Evolutionary conservation across 75 land plant genomes (phyloP).

Genomic region (Pinus albicaulis): DNA sequence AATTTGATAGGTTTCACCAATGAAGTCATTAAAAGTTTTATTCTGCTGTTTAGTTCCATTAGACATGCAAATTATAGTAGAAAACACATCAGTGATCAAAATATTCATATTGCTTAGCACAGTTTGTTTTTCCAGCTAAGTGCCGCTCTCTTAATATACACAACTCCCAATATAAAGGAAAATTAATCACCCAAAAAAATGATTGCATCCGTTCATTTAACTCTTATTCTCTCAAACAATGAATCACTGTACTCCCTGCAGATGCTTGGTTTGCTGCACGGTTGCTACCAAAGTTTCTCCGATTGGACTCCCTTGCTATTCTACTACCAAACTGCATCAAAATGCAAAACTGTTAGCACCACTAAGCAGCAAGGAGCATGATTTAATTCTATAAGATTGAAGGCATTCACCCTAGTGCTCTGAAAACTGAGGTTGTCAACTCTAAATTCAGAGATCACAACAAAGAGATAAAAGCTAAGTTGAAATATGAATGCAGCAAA

Average conservation of each 20-base stretch:
- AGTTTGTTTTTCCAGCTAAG: not conserved
- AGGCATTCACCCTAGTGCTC: too few species aligned
- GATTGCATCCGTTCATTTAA: too few species aligned
- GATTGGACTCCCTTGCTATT: conserved; percentile 89
- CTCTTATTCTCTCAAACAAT: conserved; percentile 1
- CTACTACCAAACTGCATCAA: conserved; percentile 88
- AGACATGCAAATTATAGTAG: not conserved
- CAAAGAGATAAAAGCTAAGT: not conserved
- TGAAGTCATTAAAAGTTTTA: not conserved
- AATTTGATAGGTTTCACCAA: not conserved
- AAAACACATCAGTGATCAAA: not conserved
- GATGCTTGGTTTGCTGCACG: conserved; percentile 94
- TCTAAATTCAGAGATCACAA: not conserved
- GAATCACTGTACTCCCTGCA: conserved; percentile 67
- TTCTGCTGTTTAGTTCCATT: not conserved
- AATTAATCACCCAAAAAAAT: not conserved
- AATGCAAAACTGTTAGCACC: not conserved
- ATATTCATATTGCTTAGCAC: not conserved
- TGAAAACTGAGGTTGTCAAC: not conserved
- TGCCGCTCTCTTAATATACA: not conserved
- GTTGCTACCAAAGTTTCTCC: conserved; percentile 89
- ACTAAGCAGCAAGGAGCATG: not conserved
- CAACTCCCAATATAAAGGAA: not conserved
- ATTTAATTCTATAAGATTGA: not conserved
- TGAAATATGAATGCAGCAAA: not conserved